These are phyloP conservation scores for Juglanconis oblonga DNA, from an alignment of 2,329 filamentous ascomycete species.

Conservation along the genomic window DNA sequence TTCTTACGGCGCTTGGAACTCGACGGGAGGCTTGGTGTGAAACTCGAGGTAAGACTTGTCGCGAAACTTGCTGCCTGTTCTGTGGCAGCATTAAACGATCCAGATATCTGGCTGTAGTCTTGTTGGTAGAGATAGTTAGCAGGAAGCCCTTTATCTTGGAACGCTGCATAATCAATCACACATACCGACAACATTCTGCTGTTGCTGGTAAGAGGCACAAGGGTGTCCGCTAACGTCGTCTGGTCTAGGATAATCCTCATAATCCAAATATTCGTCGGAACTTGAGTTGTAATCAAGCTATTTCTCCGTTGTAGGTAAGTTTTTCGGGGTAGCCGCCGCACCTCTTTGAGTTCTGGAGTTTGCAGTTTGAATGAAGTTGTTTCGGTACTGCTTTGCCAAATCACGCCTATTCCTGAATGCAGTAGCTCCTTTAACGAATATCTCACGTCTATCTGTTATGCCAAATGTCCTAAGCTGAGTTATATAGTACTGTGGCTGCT, in stretches of 20 bases:
- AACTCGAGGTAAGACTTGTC: conserved; percentile 18
- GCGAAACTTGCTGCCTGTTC: conserved; percentile 18
- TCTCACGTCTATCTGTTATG: conserved; percentile 27
- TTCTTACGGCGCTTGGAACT: no score
- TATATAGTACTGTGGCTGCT: conserved; percentile 39
- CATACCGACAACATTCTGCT: no score
- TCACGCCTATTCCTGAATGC: conserved; percentile 34
- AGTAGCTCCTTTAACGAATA: conserved; percentile 32
- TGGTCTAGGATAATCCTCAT: no score
- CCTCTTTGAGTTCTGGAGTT: conserved; percentile 19
- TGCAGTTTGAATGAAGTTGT: conserved; percentile 19
- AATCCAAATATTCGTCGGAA: no score
- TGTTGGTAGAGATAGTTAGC: background rate
- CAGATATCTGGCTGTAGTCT: conserved; percentile 15
- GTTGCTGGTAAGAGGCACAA: no score
- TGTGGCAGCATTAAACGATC: conserved; percentile 12
- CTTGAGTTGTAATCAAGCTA: no score
- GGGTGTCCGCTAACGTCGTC: no score
- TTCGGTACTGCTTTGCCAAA: background rate
- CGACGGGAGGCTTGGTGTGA: no score
- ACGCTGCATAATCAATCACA: no score
- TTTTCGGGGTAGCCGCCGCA: background rate
- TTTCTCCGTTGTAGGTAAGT: conserved; percentile 6
- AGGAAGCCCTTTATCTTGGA: no score
- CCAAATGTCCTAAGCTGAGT: conserved; percentile 28